Conservation (phyloP, 1,284 basidiomycete species). For the Sparassis latifolia region DNA sequence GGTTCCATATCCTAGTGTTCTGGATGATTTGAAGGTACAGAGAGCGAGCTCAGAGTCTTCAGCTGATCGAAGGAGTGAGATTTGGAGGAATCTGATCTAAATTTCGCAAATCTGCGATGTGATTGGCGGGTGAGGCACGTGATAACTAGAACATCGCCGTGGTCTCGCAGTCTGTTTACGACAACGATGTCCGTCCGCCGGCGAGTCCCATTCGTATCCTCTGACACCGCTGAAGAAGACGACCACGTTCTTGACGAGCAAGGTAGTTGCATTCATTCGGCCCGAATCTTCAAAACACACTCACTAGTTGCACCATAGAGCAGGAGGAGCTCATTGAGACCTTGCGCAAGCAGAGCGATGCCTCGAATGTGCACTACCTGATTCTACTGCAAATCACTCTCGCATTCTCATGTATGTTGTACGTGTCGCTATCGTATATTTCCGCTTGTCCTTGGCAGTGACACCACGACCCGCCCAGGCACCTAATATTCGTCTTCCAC, state of each 20-base stretch:
- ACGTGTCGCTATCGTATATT: constrained; percentile 1
- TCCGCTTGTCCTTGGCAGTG: neutral
- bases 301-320: constrained; percentile 10
- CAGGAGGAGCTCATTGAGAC: constrained; percentile 24
- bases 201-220: constrained; percentile 20
- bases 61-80: neutral
- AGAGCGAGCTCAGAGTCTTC: neutral
- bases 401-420: constrained; percentile 21
- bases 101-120: constrained; percentile 1
- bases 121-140: constrained; percentile 5
- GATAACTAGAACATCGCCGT: neutral
- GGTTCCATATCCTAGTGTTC: neutral
- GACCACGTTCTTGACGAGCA: constrained; percentile 24
- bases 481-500: constrained; percentile 17
- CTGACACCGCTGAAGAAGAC: constrained; percentile 13
- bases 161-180: neutral
- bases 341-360: constrained; percentile 16
- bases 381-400: constrained; percentile 15
- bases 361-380: constrained; percentile 14
- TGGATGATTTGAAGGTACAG: neutral
- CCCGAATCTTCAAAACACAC: neutral
- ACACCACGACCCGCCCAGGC: constrained; percentile 8
- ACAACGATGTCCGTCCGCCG: constrained; percentile 17
- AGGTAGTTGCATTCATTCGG: constrained; percentile 13
- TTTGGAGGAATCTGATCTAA: neutral